Evolutionary conservation across 768 basidiomycete genomes (phyloP), one percentile per base, ranked within the genome.

Genomic region (Suillus subalutaceus): DNA sequence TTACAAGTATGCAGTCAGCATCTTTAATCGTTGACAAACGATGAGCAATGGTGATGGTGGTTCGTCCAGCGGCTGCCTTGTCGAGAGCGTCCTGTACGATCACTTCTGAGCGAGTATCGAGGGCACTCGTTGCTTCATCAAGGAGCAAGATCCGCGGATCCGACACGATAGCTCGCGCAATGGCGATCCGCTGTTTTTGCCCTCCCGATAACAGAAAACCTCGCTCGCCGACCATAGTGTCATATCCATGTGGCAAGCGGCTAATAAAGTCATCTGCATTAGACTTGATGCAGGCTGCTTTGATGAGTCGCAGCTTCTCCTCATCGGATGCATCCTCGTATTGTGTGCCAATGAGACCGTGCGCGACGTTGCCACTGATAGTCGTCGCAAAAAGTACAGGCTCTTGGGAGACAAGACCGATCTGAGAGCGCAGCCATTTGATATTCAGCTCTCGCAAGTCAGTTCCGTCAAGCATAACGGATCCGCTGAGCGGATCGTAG

Each of bases 31-130:
- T 84, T 6, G 77, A 77, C 32, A 74, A 70, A 30, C 77, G 69
- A 61, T 74, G 75, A 15, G 79, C 71, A 30, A 77, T 76, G 2
- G 72, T 78, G 68, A 79, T 78, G 2, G 78, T 77, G 6, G 78
- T 79, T 15, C 76, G 73, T 37, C 83, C 82, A 40, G 71, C 72
- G 4, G 82, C 75, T 6, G 84, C 84, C 71, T 84, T 84, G 74
- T 86, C 83, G 16, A 86, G 72, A 35, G 85, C 85, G 66, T 84
- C 79, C 70, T 86, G 85, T 1, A 86, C 85, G 61, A 86, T 77
- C 23, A 82, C 84, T 64, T 84, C 85, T 8, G 81, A 82, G 63
- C 81, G 79, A 2, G 84, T 83, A 68, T 86, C 85, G 5, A 85
- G 74, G 10, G 84, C 85, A 32, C 77, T 79, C 1, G 84, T 85